A percentile compares a stretch with the other conserved stretches of the same genome.
phyloP scores from a whole-genome alignment of 2,329 filamentous ascomycete genomes.

The Fusarium camptoceras region DNA sequence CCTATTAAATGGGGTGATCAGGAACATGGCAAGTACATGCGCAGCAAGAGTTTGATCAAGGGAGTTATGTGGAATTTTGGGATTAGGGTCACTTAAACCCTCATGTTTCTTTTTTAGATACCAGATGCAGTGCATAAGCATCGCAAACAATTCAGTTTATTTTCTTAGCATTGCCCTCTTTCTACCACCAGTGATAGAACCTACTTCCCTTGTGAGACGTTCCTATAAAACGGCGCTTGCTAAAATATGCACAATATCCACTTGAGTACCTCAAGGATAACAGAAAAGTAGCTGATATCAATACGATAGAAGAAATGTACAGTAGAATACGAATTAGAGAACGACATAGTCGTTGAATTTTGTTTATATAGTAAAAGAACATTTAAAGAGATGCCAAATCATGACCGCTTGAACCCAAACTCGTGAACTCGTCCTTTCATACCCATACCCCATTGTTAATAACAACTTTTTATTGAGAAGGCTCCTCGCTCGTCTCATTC shows the following conservation, averaged over 20 bases:
- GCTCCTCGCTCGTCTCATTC: conserved; percentile 10
- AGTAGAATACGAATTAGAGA: not conserved
- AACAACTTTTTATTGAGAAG: conserved; percentile 28
- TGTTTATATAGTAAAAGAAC: conserved; percentile 26
- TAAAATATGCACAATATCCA: not conserved
- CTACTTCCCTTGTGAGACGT: not conserved
- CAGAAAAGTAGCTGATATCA: not conserved
- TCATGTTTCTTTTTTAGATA: conserved; percentile 45
- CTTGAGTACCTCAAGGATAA: not conserved
- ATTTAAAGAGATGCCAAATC: conserved; percentile 33
- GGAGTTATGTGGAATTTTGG: conserved; percentile 44
- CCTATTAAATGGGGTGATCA: conserved; percentile 59
- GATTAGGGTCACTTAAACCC: conserved; percentile 23
- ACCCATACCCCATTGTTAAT: conserved; percentile 23
- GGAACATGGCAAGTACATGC: not conserved
- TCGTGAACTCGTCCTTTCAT: conserved; percentile 42
- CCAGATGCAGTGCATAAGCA: conserved; percentile 38
- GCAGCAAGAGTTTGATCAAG: conserved; percentile 20
- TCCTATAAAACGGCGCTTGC: no score
- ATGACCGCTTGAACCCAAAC: conserved; percentile 42
- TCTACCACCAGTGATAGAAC: no score
- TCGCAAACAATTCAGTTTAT: conserved; percentile 25
- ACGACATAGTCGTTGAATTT: not conserved
- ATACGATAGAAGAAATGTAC: not conserved
- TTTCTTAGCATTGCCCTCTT: not conserved